These are phyloP conservation scores for Fusarium annulatum DNA, from an alignment of 2,329 filamentous ascomycete genomes.

Conservation along the genomic window DNA sequence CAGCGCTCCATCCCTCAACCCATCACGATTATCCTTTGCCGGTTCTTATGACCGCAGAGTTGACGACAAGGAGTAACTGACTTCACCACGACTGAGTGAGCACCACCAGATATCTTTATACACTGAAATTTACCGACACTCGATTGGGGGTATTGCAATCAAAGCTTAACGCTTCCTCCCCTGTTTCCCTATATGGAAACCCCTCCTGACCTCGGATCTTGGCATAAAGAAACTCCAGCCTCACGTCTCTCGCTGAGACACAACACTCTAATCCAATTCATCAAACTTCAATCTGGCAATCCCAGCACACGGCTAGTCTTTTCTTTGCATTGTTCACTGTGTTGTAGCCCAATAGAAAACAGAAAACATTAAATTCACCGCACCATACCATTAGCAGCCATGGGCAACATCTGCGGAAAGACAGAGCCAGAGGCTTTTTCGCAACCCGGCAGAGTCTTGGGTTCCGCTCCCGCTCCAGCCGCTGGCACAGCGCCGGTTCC, in stretches of 20 bases:
- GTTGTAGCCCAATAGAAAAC: background rate
- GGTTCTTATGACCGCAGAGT: background rate
- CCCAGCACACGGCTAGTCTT: background rate
- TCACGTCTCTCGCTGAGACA: slow-evolving; percentile 18
- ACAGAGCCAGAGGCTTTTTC: slow-evolving; percentile 76
- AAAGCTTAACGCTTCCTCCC: background rate
- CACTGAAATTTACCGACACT: background rate
- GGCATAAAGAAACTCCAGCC: slow-evolving; percentile 21
- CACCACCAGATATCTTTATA: background rate
- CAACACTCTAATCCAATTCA: slow-evolving; percentile 1
- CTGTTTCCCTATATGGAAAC: background rate
- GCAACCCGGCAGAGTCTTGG: slow-evolving; percentile 78
- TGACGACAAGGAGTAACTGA: background rate
- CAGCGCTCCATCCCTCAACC: slow-evolving; percentile 9
- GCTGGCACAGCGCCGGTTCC: slow-evolving; percentile 64
- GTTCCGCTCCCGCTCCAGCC: slow-evolving; percentile 60
- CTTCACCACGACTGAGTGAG: background rate
- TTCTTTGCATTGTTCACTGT: background rate
- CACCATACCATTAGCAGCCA: slow-evolving; percentile 50
- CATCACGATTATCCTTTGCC: background rate
- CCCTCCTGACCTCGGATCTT: slow-evolving; percentile 31
- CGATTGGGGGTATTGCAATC: background rate
- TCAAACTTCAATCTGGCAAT: background rate
- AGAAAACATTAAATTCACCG: background rate
- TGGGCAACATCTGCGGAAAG: slow-evolving; percentile 92